These are phyloP conservation scores for Baorangia bicolor DNA, from an alignment of 768 basidiomycete genomes.

Conservation along the genomic window DNA sequence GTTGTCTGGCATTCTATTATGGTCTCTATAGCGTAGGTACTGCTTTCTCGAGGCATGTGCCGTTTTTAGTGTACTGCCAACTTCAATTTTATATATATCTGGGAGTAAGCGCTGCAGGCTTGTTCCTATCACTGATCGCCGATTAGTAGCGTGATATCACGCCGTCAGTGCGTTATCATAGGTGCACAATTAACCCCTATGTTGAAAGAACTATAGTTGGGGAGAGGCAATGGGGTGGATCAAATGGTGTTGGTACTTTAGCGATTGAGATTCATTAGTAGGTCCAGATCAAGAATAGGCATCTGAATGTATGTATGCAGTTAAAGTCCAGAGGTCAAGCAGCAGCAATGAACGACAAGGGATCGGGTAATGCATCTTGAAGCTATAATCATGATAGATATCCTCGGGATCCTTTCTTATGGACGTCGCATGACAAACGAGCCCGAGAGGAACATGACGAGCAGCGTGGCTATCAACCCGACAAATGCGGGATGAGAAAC, in stretches of 20 bases:
- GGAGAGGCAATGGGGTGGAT: too few relatives aligned
- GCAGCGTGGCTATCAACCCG: slow-evolving; percentile 17
- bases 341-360: neutral
- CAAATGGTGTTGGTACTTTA: neutral
- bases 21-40: too few relatives aligned
- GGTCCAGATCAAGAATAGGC: neutral
- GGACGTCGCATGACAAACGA: slow-evolving; percentile 6
- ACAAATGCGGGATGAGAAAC: slow-evolving; percentile 10
- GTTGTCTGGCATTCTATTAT: too few relatives aligned
- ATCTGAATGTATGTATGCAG: neutral
- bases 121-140: too few relatives aligned
- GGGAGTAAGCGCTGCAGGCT: too few relatives aligned
- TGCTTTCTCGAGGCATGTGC: too few relatives aligned
- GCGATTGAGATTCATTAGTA: neutral
- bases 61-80: too few relatives aligned
- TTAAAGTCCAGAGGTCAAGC: neutral
- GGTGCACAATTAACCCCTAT: neutral
- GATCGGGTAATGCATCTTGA: neutral
- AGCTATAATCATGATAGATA: neutral
- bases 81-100: too few relatives aligned
- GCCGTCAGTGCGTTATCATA: too few relatives aligned
- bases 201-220: neutral
- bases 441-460: slow-evolving; percentile 22
- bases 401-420: neutral
- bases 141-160: too few relatives aligned